Evolutionary conservation across 2,329 filamentous ascomycete genomes (phyloP).

Genomic region (Colletotrichum musicola): DNA sequence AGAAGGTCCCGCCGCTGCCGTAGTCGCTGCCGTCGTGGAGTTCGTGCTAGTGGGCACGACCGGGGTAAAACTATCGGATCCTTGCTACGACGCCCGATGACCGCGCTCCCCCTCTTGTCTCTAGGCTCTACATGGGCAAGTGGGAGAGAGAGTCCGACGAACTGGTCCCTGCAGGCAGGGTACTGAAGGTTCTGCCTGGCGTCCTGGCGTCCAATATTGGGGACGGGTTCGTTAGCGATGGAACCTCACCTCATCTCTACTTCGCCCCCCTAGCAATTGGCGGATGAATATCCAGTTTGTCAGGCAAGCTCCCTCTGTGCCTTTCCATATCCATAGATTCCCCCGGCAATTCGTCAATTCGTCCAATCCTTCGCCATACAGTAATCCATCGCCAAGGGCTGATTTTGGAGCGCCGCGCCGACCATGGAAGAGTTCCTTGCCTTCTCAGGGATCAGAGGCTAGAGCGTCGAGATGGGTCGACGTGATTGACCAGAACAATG

Average conservation of each 20-base stretch:
- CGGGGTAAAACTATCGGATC: conserved; percentile 25
- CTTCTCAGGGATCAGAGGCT: not conserved
- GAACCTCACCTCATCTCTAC: conserved; percentile 2
- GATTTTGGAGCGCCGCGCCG: not conserved
- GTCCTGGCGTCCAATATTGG: conserved; percentile 1
- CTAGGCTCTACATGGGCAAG: not conserved
- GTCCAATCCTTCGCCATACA: conserved; percentile 2
- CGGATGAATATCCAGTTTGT: not conserved
- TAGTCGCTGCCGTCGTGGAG: conserved; percentile 21
- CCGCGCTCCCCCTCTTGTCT: not conserved
- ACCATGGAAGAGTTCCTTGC: not conserved
- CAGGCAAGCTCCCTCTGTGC: not conserved
- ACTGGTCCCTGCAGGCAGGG: conserved; percentile 3
- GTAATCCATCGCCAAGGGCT: conserved; percentile 1
- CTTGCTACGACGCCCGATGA: conserved; percentile 14
- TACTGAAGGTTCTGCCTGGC: not conserved
- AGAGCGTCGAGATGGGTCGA: not conserved
- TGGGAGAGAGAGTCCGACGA: not conserved
- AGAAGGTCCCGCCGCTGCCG: conserved; percentile 22
- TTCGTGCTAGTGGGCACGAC: conserved; percentile 21
- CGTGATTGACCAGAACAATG: not conserved
- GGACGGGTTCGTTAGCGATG: conserved; percentile 2
- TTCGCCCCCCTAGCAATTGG: not conserved
- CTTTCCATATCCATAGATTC: not conserved
- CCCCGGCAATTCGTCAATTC: not conserved